Evolutionary conservation across 2,329 filamentous ascomycete species (phyloP).

Genomic region (Cladosporium sp.): DNA sequence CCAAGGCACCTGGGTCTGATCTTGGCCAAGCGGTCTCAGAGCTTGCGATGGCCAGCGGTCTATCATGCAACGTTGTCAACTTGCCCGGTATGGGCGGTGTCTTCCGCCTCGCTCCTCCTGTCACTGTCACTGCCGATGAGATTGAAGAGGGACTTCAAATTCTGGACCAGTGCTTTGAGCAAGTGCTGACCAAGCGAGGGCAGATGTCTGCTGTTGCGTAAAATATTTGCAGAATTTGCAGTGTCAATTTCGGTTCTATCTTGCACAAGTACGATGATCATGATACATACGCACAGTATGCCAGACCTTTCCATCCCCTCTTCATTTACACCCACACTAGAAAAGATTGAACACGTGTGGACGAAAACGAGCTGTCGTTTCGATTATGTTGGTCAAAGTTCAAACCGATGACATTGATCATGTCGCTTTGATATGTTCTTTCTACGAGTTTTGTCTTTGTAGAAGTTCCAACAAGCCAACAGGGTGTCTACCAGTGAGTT

Average conservation of each 20-base stretch:
- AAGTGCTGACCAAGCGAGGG: slow-evolving; percentile 7
- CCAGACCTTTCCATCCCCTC: too few species aligned
- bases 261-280: too few species aligned
- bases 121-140: slow-evolving; percentile 21
- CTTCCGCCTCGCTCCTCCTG: slow-evolving; percentile 22
- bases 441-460: too few species aligned
- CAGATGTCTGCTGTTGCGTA: neutral
- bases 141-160: slow-evolving; percentile 48
- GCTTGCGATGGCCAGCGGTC: slow-evolving; percentile 17
- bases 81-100: slow-evolving; percentile 21
- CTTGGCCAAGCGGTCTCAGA: slow-evolving; percentile 21
- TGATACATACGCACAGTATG: too few species aligned
- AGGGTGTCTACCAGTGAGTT: neutral
- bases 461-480: too few species aligned
- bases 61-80: slow-evolving; percentile 23
- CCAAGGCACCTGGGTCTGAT: slow-evolving; percentile 19
- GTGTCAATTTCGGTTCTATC: too few species aligned
- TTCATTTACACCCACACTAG: too few species aligned
- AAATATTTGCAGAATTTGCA: too few species aligned
- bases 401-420: too few species aligned
- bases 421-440: too few species aligned
- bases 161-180: slow-evolving; percentile 51
- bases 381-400: too few species aligned
- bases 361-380: too few species aligned
- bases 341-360: neutral